phyloP scores from a whole-genome alignment of 2,329 filamentous ascomycete species.

The Trichoderma cornu-damae region DNA sequence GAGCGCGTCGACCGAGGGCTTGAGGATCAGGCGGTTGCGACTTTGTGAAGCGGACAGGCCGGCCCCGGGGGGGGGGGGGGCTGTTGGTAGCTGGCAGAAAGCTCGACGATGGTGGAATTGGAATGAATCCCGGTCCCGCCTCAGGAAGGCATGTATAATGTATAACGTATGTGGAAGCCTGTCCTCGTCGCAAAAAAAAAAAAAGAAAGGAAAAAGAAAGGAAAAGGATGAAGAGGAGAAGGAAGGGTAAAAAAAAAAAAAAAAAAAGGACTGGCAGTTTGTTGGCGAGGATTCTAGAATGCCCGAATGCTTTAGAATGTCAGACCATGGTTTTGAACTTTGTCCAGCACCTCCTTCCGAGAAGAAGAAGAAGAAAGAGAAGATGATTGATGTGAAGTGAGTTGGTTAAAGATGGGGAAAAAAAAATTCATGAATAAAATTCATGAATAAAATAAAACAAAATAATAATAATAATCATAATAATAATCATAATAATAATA shows the following conservation, averaged over 20 bases:
- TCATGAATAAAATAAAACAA: too few species aligned
- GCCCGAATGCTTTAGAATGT: background rate
- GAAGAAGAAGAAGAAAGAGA: background rate
- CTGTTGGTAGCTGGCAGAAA: background rate
- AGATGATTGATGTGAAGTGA: background rate
- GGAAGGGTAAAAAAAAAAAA: background rate
- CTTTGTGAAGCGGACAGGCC: background rate
- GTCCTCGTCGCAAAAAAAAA: background rate
- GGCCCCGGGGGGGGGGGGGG: too few species aligned
- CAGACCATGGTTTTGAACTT: background rate
- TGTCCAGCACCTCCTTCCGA: background rate
- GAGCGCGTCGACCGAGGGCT: slow-evolving; percentile 11
- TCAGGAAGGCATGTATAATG: slow-evolving; percentile 14
- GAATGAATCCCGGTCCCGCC: slow-evolving; percentile 13
- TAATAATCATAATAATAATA: too few species aligned
- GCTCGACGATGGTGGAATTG: slow-evolving; percentile 7
- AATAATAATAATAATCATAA: too few species aligned
- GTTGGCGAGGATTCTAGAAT: background rate
- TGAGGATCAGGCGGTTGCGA: background rate
- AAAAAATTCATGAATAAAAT: slow-evolving; percentile 8
- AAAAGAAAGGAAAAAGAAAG: background rate
- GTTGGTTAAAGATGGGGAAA: too few species aligned
- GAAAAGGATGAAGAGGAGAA: background rate
- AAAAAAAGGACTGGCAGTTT: background rate
- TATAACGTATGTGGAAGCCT: background rate